Conservation (phyloP, 2,329 filamentous ascomycete species). For the Davidsoniella australis region DNA sequence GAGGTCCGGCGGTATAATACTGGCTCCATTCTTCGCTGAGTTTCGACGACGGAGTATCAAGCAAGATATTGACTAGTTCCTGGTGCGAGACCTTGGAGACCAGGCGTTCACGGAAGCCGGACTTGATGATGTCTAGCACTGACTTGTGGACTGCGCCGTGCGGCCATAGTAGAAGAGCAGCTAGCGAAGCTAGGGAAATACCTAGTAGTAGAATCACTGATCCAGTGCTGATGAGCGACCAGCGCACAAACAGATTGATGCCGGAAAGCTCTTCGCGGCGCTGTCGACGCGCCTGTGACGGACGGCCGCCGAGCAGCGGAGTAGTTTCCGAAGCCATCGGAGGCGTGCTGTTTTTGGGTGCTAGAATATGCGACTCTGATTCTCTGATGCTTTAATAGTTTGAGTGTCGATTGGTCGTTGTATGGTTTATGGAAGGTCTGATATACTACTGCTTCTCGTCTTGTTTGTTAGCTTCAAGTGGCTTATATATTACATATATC, state of each 20-base stretch:
- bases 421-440: too few relatives aligned
- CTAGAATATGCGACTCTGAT: too few relatives aligned
- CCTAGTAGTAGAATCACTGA: not conserved
- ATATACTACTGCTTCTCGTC: too few relatives aligned
- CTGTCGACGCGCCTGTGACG: not conserved
- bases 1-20: conserved; percentile 62
- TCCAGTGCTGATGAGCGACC: not conserved
- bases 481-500: too few relatives aligned
- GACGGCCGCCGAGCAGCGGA: not conserved
- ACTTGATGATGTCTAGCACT: conserved; percentile 1
- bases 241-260: not conserved
- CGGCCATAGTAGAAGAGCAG: not conserved
- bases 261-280: not conserved
- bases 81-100: conserved; percentile 21
- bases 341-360: too few relatives aligned
- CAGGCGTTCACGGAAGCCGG: not conserved
- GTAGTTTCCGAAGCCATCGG: not conserved
- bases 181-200: not conserved
- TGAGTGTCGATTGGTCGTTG: too few relatives aligned
- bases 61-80: conserved; percentile 37
- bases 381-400: too few relatives aligned
- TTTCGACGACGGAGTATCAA: conserved; percentile 39
- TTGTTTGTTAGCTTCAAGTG: too few relatives aligned
- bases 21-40: conserved; percentile 53
- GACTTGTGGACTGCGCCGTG: conserved; percentile 1